A percentile compares a stretch with the other conserved stretches of the same genome.
Evolutionary conservation across 306 rosid species (phyloP).

Genomic region (Acacia confusa): DNA sequence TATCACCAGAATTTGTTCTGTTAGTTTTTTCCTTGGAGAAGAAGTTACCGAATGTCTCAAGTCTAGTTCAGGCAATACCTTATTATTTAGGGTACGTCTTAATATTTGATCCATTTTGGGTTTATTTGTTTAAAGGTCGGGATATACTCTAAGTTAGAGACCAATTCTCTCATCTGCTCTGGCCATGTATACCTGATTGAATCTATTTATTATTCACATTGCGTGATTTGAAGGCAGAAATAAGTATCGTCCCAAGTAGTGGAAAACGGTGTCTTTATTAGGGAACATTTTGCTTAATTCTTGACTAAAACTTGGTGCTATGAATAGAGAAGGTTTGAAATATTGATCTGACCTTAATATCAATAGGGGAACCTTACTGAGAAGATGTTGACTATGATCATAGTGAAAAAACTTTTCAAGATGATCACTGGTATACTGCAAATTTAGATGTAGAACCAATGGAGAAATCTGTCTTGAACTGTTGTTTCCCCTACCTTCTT

Average conservation of each 20-base stretch:
- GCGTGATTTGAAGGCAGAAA: conserved; percentile 49
- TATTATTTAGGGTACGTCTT: conserved; percentile 36
- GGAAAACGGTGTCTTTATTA: conserved; percentile 45
- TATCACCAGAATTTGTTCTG: conserved; percentile 39
- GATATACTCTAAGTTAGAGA: conserved; percentile 45
- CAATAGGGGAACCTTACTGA: conserved; percentile 38
- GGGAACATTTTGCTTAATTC: conserved; percentile 47
- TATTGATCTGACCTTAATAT: conserved; percentile 45
- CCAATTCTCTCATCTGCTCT: conserved; percentile 47
- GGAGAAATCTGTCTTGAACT: conserved; percentile 10
- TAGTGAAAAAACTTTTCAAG: conserved; percentile 51
- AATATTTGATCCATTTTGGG: conserved; percentile 44
- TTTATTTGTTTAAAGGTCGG: background rate
- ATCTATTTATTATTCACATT: conserved; percentile 48
- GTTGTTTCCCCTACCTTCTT: conserved; percentile 24
- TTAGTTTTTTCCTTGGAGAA: conserved; percentile 14
- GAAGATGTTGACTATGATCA: conserved; percentile 43
- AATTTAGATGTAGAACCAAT: conserved; percentile 41
- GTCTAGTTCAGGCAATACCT: conserved; percentile 39
- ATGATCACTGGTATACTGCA: conserved; percentile 35
- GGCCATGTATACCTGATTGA: conserved; percentile 43
- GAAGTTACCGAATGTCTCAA: background rate
- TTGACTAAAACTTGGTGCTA: conserved; percentile 27
- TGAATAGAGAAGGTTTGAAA: conserved; percentile 47
- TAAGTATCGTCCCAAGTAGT: conserved; percentile 48